phyloP scores from a whole-genome alignment of 805 yeast genomes.

The Blastobotrys americana region DNA sequence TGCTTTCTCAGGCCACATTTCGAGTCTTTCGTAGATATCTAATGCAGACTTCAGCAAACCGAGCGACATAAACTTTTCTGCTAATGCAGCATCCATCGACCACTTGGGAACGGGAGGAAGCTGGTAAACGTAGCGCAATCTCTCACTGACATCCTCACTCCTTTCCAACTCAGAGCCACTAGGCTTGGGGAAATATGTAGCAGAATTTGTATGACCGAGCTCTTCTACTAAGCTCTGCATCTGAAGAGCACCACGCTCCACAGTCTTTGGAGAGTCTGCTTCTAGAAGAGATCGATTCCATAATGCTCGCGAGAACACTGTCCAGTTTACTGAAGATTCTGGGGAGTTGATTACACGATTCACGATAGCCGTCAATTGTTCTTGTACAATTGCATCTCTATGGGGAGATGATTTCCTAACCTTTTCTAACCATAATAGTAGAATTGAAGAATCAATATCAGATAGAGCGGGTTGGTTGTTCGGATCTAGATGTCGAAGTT shows the following conservation, averaged over 20 bases:
- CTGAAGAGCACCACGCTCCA: constrained; percentile 90
- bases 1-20: constrained; percentile 75
- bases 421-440: constrained; percentile 59
- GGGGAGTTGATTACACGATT: constrained; percentile 58
- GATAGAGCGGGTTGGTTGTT: constrained; percentile 70
- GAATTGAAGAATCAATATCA: constrained; percentile 64
- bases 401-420: constrained; percentile 66
- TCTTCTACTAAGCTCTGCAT: constrained; percentile 90
- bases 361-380: constrained; percentile 73
- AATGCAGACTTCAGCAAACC: constrained; percentile 84
- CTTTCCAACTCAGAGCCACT: constrained; percentile 25
- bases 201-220: constrained; percentile 56
- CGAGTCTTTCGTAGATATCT: constrained; percentile 76
- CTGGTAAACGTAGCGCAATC: constrained; percentile 65
- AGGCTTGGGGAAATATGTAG: constrained; percentile 35
- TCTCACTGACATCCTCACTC: constrained; percentile 22
- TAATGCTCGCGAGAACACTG: constrained; percentile 68
- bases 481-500: constrained; percentile 50
- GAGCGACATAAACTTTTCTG: constrained; percentile 76
- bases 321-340: constrained; percentile 53
- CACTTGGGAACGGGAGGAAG: constrained; percentile 77
- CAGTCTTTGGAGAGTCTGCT: constrained; percentile 70
- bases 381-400: constrained; percentile 63
- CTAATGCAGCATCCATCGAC: constrained; percentile 73
- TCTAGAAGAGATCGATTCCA: constrained; percentile 90